Base-by-base conservation (phyloP, 1,284 basidiomycete species). In the Coniferiporia weirii region DNA sequence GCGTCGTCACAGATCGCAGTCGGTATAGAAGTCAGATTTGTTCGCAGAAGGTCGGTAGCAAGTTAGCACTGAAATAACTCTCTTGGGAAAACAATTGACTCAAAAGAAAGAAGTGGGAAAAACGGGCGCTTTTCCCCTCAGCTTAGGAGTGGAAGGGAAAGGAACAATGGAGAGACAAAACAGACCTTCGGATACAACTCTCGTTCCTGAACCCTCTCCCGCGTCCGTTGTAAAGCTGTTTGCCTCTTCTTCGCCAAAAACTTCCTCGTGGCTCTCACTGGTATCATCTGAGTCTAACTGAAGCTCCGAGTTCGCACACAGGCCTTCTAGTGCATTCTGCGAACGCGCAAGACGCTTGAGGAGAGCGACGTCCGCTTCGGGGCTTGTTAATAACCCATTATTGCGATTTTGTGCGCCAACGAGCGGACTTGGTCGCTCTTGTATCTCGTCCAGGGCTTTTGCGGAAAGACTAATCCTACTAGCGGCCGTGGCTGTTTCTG, bases 301-400 rank as follows among this genome's bases (percentile, higher is more conserved):
- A 5, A 20, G 27, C 27, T 52, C 49, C 4, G 13, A 44, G 20
- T 45, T 52, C 46, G 32, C 43, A 53, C 43, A 19, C 13, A 44
- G 15, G 7, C 53, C 45, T 35, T 52, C 56, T 12, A 61, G 32
- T 7, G 22, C 22, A 15, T 38, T 40, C 54, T 63, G 62, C n/a
- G 44, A 27, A 35, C 32, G 13, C 13, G 56, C 56, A 8, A 58
- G 40, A 13, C 40, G 52, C 52, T 49, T 13, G 34, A 63, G 49
- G 27, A 54, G 20, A 9, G 15, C 47, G 12, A 58, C 34, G 19
- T 59, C 59, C 35, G 38, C 59, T 12, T 51, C 38, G 35, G 34
- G 36, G 17, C 34, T 43, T 32, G 56, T 43, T 22, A 54, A 17
- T 2, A 54, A 27, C 27, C 27, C 5, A 27, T 2, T 27, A 5